A percentile compares a stretch with the other conserved stretches of the same genome.
These are phyloP conservation scores for Verticillium dahliae DNA, from an alignment of 2,329 filamentous ascomycete genomes.

Conservation along the genomic window DNA sequence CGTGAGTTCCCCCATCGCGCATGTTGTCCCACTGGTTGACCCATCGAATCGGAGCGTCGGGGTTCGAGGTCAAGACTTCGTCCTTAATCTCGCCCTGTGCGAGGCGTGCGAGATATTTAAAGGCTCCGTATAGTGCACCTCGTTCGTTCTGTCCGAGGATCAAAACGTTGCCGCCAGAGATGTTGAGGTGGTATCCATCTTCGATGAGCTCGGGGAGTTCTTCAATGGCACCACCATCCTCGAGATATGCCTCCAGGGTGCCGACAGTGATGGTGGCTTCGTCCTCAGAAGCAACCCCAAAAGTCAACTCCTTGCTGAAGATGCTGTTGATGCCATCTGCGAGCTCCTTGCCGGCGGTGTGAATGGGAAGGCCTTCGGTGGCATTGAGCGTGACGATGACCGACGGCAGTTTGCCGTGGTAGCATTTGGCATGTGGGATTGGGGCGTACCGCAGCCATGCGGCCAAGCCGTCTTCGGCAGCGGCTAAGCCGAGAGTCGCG, in stretches of 20 bases:
- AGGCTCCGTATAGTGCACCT: constrained; percentile 62
- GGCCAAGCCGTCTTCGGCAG: constrained; percentile 53
- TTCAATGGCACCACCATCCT: constrained; percentile 35
- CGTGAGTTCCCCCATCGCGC: constrained; percentile 25
- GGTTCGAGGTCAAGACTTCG: constrained; percentile 41
- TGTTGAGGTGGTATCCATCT: constrained; percentile 57
- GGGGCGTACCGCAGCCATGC: constrained; percentile 61
- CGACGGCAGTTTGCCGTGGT: constrained; percentile 34
- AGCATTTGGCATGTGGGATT: constrained; percentile 24
- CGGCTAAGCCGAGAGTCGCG: constrained; percentile 25
- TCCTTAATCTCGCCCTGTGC: constrained; percentile 46
- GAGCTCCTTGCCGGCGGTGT: constrained; percentile 53
- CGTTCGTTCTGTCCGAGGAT: constrained; percentile 62
- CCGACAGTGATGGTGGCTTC: constrained; percentile 6
- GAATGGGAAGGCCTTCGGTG: constrained; percentile 47
- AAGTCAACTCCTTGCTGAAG: constrained; percentile 37
- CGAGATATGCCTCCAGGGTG: constrained; percentile 14
- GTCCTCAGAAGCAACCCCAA: constrained; percentile 12
- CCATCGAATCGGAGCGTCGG: constrained; percentile 58
- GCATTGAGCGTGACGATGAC: constrained; percentile 47
- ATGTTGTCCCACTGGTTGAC: constrained; percentile 71
- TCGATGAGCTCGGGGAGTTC: constrained; percentile 30
- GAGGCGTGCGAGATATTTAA: constrained; percentile 61
- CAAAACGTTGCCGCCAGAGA: constrained; percentile 36
- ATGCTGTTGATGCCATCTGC: constrained; percentile 51